phyloP scores from a whole-genome alignment of 495 filamentous ascomycete genomes.

The Aspergillus nanangensis region DNA sequence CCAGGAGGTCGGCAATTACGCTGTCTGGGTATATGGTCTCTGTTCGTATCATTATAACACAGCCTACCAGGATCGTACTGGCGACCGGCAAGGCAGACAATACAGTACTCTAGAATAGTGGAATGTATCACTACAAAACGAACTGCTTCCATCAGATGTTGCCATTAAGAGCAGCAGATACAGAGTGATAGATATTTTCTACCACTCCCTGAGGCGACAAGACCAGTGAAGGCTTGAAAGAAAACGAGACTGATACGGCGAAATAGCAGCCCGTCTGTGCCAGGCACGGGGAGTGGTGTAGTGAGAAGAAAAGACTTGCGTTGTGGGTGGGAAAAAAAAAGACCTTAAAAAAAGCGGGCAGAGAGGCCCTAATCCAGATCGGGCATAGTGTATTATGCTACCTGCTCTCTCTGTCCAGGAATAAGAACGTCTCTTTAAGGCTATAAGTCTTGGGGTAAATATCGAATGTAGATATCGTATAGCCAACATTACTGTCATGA shows the following conservation, averaged over 20 bases:
- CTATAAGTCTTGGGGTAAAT: no score
- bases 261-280: conserved; percentile 51
- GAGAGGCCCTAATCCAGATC: no score
- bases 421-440: no score
- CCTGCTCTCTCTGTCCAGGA: no score
- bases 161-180: conserved; percentile 92
- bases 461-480: no score
- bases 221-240: conserved; percentile 68
- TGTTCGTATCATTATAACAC: no score
- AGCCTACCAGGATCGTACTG: no score
- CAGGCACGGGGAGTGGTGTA: conserved; percentile 43
- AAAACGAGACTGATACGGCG: conserved; percentile 39
- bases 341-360: not conserved
- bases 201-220: conserved; percentile 53
- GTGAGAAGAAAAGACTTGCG: conserved; percentile 26
- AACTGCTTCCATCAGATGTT: conserved; percentile 76
- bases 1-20: not conserved
- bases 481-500: no score
- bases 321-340: conserved; percentile 6
- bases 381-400: no score
- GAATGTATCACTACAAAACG: conserved; percentile 59
- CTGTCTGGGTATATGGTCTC: not conserved
- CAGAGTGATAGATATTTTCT: conserved; percentile 73
- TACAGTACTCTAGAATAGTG: conserved; percentile 21
- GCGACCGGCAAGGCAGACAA: no score